Conservation (phyloP, 345 rosid species). For the Syzygium grande region DNA sequence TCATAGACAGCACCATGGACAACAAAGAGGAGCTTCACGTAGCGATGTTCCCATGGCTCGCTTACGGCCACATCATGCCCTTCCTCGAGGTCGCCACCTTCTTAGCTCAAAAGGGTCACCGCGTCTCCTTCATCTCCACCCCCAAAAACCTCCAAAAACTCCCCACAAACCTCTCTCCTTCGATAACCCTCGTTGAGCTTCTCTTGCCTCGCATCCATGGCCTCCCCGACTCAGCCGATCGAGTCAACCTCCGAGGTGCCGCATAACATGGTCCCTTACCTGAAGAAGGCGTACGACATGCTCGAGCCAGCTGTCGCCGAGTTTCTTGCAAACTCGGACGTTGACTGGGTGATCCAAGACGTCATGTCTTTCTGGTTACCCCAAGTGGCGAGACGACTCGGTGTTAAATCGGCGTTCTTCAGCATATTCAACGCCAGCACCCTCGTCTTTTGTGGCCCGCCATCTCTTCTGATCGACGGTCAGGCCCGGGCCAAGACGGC, state of each 20-base stretch:
- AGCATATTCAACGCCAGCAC: conserved; percentile 11
- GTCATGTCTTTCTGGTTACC: conserved; percentile 34
- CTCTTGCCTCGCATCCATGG: conserved; percentile 12
- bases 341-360: conserved; percentile 29
- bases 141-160: not conserved
- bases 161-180: not conserved
- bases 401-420: conserved; percentile 14
- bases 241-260: conserved; percentile 29
- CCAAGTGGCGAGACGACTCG: conserved; percentile 6
- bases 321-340: conserved; percentile 14
- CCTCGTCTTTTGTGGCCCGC: conserved; percentile 1
- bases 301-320: conserved; percentile 8
- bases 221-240: conserved; percentile 21
- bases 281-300: conserved; percentile 30
- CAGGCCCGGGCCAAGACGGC: not conserved
- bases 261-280: conserved; percentile 9
- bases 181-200: conserved; percentile 12
- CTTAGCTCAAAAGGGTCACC: not conserved
- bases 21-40: not conserved
- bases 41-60: not conserved
- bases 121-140: not conserved
- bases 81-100: not conserved
- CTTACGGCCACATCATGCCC: conserved; percentile 1
- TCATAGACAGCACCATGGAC: not conserved
- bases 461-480: not conserved